A percentile compares a stretch with the other conserved stretches of the same genome.
Evolutionary conservation across 352 stramenopile genomes (phyloP).

Genomic region (Phytophthora aleatoria): DNA sequence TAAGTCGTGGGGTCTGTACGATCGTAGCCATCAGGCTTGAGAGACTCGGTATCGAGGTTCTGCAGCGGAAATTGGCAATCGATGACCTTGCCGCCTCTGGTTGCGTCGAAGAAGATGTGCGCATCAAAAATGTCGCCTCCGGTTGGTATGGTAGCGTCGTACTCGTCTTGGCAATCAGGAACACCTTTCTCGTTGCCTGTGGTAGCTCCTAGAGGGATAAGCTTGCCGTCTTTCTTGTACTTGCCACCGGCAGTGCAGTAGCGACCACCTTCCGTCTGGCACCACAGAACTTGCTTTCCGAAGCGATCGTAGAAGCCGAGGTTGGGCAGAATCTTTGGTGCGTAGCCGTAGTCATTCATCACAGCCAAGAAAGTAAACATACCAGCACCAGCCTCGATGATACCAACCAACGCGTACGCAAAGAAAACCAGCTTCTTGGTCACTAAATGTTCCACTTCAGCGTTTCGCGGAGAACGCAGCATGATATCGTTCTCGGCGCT

Average conservation of each 20-base stretch:
- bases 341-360: constrained; percentile 90
- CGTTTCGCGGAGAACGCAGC: constrained; percentile 79
- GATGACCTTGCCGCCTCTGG: constrained; percentile 62
- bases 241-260: constrained; percentile 76
- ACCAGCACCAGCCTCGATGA: constrained; percentile 85
- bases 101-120: constrained; percentile 82
- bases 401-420: constrained; percentile 87
- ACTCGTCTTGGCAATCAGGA: constrained; percentile 45
- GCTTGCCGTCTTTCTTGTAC: constrained; percentile 45
- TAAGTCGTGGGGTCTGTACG: constrained; percentile 57
- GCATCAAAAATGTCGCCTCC: constrained; percentile 72
- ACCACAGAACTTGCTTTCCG: constrained; percentile 88
- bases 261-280: constrained; percentile 58
- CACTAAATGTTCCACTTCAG: constrained; percentile 85
- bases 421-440: constrained; percentile 89
- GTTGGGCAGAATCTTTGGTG: constrained; percentile 78
- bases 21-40: constrained; percentile 49
- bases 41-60: constrained; percentile 59
- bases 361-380: constrained; percentile 92
- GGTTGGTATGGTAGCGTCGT: constrained; percentile 54
- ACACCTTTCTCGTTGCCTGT: constrained; percentile 26
- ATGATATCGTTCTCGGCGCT: constrained; percentile 89
- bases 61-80: constrained; percentile 85
- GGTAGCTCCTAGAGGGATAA: constrained; percentile 43
- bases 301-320: constrained; percentile 84